Evolutionary conservation across 2,329 filamentous ascomycete species (phyloP), one percentile per base, ranked within the genome.

Genomic region (Colletotrichum euphorbiae): DNA sequence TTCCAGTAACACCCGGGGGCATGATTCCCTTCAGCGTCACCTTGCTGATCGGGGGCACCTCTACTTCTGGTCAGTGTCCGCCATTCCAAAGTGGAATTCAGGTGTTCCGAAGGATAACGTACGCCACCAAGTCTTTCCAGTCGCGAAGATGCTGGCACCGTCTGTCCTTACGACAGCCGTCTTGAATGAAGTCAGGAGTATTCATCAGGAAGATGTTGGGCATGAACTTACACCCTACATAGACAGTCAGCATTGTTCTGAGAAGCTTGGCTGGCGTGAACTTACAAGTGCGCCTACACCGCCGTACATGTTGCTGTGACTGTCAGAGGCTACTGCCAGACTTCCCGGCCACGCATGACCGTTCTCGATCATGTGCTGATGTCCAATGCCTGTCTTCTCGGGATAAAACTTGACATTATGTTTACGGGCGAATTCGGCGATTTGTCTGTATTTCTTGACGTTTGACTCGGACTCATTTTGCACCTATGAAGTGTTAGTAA

Each of bases 331-430:
- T 1, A 98, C 94, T 0, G 87, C 88, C 57, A 98, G 78, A 0
- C 93, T 97, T 1, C 93, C 91, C 0, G 95, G 95, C 93, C 93
- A 98, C 1, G 81, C 74, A 83, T 91, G 83, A 85, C 93, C 91
- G 77, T 93, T 93, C 77, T 97, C 94, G 0, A 97, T 88, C 91
- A 96, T 94, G 72, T 95, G 90, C 78, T 98, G 95, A 77, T 98
- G 95, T 0, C 94, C 65, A 74, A 97, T 97, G 12, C 93, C 93
- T 38, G 50, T 88, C 80, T 1, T 92, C 93, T 31, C 90, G 1
- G 89, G 90, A 74, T 91, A 97, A 76, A 94, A 94, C 65, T 89
- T 84, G 1, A 97, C 86, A 2, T 91, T 92, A 67, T 98, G 93
- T 70, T 89, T 84, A 74, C 86, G 84, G 1, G 93, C 95, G 80